These are phyloP conservation scores for Warburgia ugandensis DNA, from an alignment of 164 flowering plant genomes.

Conservation along the genomic window DNA sequence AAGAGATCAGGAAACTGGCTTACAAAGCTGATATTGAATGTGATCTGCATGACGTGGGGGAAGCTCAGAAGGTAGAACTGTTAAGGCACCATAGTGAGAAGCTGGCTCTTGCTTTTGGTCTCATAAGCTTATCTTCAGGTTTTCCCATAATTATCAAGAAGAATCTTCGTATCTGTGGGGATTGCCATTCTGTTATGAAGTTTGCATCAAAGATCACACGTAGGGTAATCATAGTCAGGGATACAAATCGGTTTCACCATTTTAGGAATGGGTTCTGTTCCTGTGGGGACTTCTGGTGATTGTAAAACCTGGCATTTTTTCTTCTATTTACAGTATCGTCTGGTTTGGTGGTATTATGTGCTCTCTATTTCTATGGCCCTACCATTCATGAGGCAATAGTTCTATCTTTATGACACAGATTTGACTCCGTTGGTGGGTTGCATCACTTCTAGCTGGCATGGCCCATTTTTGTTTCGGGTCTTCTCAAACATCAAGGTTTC, in stretches of 20 bases:
- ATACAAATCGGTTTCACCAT: conserved; percentile 71
- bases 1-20: conserved; percentile 46
- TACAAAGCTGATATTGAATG: conserved; percentile 41
- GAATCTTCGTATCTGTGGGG: conserved; percentile 75
- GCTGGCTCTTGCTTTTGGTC: conserved; percentile 63
- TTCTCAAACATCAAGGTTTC: too few relatives aligned
- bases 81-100: conserved; percentile 80
- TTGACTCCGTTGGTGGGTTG: too few relatives aligned
- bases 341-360: too few relatives aligned
- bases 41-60: conserved; percentile 61
- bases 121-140: conserved; percentile 42
- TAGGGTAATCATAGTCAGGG: conserved; percentile 58
- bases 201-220: conserved; percentile 41
- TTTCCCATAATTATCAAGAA: conserved; percentile 70
- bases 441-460: too few relatives aligned
- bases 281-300: conserved; percentile 76
- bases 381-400: too few relatives aligned
- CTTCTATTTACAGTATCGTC: too few relatives aligned
- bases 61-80: conserved; percentile 41
- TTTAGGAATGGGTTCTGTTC: conserved; percentile 60
- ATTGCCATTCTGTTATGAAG: conserved; percentile 73
- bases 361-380: too few relatives aligned
- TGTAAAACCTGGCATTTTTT: neutral
- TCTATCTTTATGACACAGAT: too few relatives aligned
- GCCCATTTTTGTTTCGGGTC: too few relatives aligned